Conservation (phyloP, 345 rosid species). For the Punica granatum region DNA sequence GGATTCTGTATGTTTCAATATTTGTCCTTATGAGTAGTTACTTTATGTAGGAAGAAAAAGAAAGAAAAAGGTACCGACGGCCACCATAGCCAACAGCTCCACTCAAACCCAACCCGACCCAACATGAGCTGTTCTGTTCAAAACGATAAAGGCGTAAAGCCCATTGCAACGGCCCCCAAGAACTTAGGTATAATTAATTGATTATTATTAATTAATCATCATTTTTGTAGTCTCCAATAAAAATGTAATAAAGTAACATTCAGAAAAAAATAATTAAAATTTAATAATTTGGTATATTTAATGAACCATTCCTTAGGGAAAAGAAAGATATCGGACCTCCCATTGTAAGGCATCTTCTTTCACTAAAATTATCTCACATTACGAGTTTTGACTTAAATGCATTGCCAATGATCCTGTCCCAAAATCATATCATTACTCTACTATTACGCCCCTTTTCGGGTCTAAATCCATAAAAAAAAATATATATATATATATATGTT, state of each 20-base stretch:
- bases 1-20: too few relatives aligned
- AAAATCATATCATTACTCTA: neutral
- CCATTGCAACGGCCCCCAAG: too few relatives aligned
- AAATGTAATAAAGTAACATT: neutral
- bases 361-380: neutral
- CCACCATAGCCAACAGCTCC: neutral
- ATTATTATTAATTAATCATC: too few relatives aligned
- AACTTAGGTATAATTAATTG: too few relatives aligned
- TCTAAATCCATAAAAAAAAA: too few relatives aligned
- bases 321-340: neutral
- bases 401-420: neutral
- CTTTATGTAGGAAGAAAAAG: neutral
- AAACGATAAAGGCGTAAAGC: too few relatives aligned
- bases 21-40: too few relatives aligned
- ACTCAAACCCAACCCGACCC: neutral
- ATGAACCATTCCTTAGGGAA: neutral
- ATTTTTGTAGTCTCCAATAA: neutral
- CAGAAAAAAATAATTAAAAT: too few relatives aligned
- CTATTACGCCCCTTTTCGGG: too few relatives aligned
- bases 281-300: neutral
- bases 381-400: neutral
- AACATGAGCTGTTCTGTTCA: neutral
- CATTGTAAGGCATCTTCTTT: neutral
- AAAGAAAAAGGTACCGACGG: neutral
- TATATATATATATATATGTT: too few relatives aligned